Evolutionary conservation across 768 basidiomycete species (phyloP).

Genomic region (Nidularia pulvinata): DNA sequence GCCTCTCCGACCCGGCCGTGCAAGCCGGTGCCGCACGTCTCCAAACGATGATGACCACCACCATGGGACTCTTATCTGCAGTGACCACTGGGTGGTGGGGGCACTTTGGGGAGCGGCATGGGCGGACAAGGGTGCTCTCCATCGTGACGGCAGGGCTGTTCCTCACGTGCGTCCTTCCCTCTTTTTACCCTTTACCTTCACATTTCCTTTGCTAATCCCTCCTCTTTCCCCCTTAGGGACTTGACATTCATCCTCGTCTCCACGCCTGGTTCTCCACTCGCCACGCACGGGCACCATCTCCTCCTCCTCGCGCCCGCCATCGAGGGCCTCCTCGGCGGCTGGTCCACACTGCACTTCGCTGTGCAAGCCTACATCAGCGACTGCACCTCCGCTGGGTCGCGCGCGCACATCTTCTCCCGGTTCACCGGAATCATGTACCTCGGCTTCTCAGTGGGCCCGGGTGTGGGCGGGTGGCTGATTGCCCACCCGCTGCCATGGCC

Average conservation of each 20-base stretch:
- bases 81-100: conserved; percentile 93
- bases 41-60: conserved; percentile 76
- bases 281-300: conserved; percentile 71
- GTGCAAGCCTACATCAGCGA: conserved; percentile 85
- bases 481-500: conserved; percentile 27
- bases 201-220: conserved; percentile 1
- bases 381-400: conserved; percentile 83
- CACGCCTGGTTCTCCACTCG: conserved; percentile 59
- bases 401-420: conserved; percentile 70
- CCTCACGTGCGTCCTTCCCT: conserved; percentile 27
- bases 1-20: conserved; percentile 52
- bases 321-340: conserved; percentile 85
- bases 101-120: conserved; percentile 74
- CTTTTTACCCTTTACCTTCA: background rate
- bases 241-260: conserved; percentile 84
- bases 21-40: conserved; percentile 71
- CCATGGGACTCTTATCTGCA: conserved; percentile 79
- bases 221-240: conserved; percentile 49
- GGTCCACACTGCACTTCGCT: conserved; percentile 74
- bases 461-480: conserved; percentile 62
- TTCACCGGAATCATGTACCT: conserved; percentile 78
- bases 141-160: conserved; percentile 62
- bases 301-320: conserved; percentile 79
- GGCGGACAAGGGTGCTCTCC: conserved; percentile 78
- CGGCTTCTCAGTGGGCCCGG: conserved; percentile 79